Evolutionary conservation across 495 filamentous ascomycete species (phyloP), one percentile per base, ranked within the genome.

Genomic region (Penicillium taxi): DNA sequence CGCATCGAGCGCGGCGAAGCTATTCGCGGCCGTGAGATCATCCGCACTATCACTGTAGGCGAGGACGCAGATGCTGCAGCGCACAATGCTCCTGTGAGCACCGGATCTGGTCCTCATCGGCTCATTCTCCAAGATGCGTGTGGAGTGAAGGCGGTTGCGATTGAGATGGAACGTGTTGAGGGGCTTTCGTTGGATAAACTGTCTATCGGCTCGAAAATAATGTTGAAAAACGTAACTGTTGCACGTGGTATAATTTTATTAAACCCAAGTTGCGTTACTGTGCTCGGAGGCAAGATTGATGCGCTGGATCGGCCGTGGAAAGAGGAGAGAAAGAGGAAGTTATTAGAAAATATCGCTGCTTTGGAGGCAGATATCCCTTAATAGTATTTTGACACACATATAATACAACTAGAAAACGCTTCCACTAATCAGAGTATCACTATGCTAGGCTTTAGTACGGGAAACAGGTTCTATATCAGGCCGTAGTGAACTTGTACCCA

Each of bases 231-330:
- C 50, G 67, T 67, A 2, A 63, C 69, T 8, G 79, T 94, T 20
- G 81, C 84, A 14, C 66, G 91, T 17, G 93, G 86, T 1, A 71
- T 90, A 44, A 48, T 93, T 11, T 53, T 98, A 48, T 60, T 98
- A 8, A 78, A 86, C 26, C 79, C 84, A 1, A 59, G 48, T 9
- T 73, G 50, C 12, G 76, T 74, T 29, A 70, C 67, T 23, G 45
- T 94, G 2, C 58, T 96, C 11, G 91, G 91, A 2, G 91, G 91
- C 0, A 94, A 86, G 71, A 79, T 96, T 35, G 89, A 95, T 37
- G 66, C 52, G 1, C 69, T 87, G 69, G 82, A 95, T 48, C 75
- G 74, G 51, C 62, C 63, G 21, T 96, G 91, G 88, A 72, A 68
- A 37, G 78, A 82, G 18, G 73, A 74, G 11, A 69, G 86, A 48